Evolutionary conservation across 2,329 filamentous ascomycete species (phyloP), one percentile per base, ranked within the genome.

Genomic region (Fusarium torreyae): DNA sequence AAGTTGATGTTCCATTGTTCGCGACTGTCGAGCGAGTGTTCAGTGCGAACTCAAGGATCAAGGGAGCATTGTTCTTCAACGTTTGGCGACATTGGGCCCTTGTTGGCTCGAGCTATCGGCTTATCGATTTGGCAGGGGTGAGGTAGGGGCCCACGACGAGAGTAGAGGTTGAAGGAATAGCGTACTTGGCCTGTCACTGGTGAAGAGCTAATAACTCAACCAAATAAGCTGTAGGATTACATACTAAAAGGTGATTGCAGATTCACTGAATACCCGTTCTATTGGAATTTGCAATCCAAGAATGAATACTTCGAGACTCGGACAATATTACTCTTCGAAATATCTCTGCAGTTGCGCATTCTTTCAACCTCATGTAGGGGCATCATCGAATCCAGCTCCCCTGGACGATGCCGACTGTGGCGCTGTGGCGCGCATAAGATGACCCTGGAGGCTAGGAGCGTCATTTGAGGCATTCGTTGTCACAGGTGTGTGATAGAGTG

Each of bases 101-200:
- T 63, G 40, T 36, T 49, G 36, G 54, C 57, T 69, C 40, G 38
- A 57, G 60, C 52, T 57, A 33, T 63, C 50, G 61, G 68, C 72
- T 74, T 75, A 75, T 75, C 69, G 69, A 74, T 68, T 72, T 63
- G 61, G 46, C 63, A 70, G 53, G 66, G 66, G 66, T 50, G 38
- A 56, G 11, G 44, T 48, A 56, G 50, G 45, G 60, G 44, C 56
- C 45, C 34, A 58, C 36, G 60, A 9, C 20, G 22, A 17, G 18
- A 24, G 22, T 24, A 45, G 42, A 36, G 42, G 46, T 61, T 60
- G 42, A 26, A 44, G 39, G 43, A 60, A 66, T 60, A 65, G 45
- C 46, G 45, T 42, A 48, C 26, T 59, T 40, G 45, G 51, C 38
- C n/a, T 46, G 22, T 40, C 22, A 56, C 20, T 44, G 18, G 26